phyloP scores from a whole-genome alignment of 2,329 filamentous ascomycete genomes.

The Fusarium sp. region DNA sequence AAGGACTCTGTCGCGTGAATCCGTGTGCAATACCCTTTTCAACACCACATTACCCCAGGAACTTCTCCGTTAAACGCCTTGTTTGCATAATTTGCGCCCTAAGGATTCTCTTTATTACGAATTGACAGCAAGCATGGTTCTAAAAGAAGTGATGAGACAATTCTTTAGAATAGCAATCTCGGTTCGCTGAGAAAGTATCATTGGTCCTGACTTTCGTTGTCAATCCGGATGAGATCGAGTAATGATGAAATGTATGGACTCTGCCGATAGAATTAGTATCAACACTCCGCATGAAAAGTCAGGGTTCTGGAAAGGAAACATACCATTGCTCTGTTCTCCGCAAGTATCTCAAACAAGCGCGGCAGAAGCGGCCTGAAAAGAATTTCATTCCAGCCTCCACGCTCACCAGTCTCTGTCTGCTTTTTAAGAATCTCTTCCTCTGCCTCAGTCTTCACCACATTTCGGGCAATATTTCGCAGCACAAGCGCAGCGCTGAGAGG shows the following conservation, averaged over 20 bases:
- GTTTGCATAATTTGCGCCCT: conserved; percentile 18
- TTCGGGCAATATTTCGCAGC: conserved; percentile 80
- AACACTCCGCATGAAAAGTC: neutral
- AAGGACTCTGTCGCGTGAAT: conserved; percentile 14
- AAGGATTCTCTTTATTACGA: conserved; percentile 23
- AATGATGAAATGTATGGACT: conserved; percentile 56
- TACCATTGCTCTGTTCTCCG: conserved; percentile 74
- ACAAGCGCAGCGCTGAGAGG: conserved; percentile 83
- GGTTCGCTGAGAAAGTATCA: conserved; percentile 21
- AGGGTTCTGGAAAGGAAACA: conserved; percentile 40
- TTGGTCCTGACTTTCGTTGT: conserved; percentile 45
- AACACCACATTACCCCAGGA: conserved; percentile 1
- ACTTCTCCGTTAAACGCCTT: conserved; percentile 23
- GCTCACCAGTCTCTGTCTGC: conserved; percentile 59
- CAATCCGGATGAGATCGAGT: conserved; percentile 53
- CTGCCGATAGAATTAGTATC: conserved; percentile 45
- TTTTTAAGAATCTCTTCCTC: conserved; percentile 65
- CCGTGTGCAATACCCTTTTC: conserved; percentile 6
- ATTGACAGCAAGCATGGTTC: neutral
- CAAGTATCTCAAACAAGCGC: conserved; percentile 75
- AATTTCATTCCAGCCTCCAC: conserved; percentile 72
- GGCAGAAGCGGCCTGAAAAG: conserved; percentile 75
- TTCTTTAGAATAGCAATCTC: neutral
- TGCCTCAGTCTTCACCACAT: conserved; percentile 70
- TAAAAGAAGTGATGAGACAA: neutral